Evolutionary conservation across 192 early-diverging fungal genomes (phyloP), one percentile per base, ranked within the genome.

Genomic region (Polychytrium aggregatum): DNA sequence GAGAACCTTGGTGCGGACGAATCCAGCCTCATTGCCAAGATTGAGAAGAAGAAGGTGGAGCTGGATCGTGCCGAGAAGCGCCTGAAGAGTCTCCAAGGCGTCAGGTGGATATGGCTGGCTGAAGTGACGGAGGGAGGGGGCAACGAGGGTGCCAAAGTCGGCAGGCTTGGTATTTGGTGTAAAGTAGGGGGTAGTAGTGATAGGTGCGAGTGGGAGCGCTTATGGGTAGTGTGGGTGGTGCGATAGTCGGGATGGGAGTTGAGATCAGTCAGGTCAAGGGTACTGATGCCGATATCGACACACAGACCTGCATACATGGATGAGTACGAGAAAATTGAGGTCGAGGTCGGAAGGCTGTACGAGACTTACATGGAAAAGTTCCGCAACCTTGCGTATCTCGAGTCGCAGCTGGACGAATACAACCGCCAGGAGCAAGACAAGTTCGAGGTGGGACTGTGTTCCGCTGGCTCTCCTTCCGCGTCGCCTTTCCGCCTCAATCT

Each of bases 261-360:
- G n/a, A n/a, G n/a, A n/a, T n/a, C n/a, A n/a, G n/a, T n/a, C n/a
- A n/a, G n/a, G n/a, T n/a, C n/a, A n/a, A n/a, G n/a, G n/a, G n/a
- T n/a, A n/a, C n/a, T n/a, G n/a, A n/a, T n/a, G n/a, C n/a, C n/a
- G n/a, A n/a, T n/a, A n/a, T 47, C 20, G 16, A 21, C 1, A 24
- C 24, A 6, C 20, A 64, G 69, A 27, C 74, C 74, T 6, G 71
- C 74, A 20, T 76, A 68, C 47, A 76, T 76, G 74, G 74, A 76
- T 45, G 74, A 76, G 43, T 76, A 66, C 42, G 74, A 76, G 46
- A 64, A 65, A 39, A 65, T 76, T 33, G 70, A 76, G 53, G 47
- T 49, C n/a, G 74, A 76, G 26, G 43, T 76, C 18, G 53, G 48
- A 18, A 60, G 51, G 39, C 52, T 72, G 1, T 76, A 73, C 34